Conservation (phyloP, 2,329 filamentous ascomycete genomes). For the Calonectria crousiana region DNA sequence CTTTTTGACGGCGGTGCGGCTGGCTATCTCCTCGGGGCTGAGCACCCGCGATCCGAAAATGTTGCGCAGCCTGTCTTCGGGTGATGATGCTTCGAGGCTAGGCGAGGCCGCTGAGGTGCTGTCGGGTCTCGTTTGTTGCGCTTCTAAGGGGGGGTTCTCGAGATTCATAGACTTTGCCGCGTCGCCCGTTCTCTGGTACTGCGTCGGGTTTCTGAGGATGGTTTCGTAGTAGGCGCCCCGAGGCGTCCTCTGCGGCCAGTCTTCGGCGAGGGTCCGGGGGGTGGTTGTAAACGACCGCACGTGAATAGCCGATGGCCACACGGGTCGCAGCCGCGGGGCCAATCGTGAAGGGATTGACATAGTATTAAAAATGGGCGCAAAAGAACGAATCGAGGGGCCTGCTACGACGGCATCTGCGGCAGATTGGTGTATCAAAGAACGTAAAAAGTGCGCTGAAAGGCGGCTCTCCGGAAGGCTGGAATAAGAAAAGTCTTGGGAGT, state of each 20-base stretch:
- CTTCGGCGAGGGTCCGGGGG: slow-evolving; percentile 34
- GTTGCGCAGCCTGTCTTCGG: slow-evolving; percentile 70
- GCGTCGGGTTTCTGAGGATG: slow-evolving; percentile 61
- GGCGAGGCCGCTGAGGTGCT: slow-evolving; percentile 13
- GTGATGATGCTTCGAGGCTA: slow-evolving; percentile 51
- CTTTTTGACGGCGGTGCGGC: slow-evolving; percentile 69
- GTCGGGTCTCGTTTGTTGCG: slow-evolving; percentile 34
- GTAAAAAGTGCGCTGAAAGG: slow-evolving; percentile 15
- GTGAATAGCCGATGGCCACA: slow-evolving; percentile 37
- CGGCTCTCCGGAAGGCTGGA: slow-evolving; percentile 15
- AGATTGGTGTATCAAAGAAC: neutral
- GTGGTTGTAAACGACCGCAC: slow-evolving; percentile 47
- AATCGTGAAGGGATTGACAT: slow-evolving; percentile 50
- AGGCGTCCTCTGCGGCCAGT: slow-evolving; percentile 57
- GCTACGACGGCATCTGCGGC: slow-evolving; percentile 3
- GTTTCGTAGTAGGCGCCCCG: slow-evolving; percentile 70
- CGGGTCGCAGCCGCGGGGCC: slow-evolving; percentile 46
- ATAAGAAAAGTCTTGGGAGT: slow-evolving; percentile 36
- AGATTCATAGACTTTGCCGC: slow-evolving; percentile 55
- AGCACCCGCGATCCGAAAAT: slow-evolving; percentile 86
- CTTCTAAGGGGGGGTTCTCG: slow-evolving; percentile 32
- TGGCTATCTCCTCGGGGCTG: slow-evolving; percentile 77
- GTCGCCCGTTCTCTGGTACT: slow-evolving; percentile 57
- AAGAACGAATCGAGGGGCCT: neutral
- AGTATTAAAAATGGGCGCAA: neutral